Conservation (phyloP, 1,284 basidiomycete species). For the Microbotryum lychnidis-dioicae region DNA sequence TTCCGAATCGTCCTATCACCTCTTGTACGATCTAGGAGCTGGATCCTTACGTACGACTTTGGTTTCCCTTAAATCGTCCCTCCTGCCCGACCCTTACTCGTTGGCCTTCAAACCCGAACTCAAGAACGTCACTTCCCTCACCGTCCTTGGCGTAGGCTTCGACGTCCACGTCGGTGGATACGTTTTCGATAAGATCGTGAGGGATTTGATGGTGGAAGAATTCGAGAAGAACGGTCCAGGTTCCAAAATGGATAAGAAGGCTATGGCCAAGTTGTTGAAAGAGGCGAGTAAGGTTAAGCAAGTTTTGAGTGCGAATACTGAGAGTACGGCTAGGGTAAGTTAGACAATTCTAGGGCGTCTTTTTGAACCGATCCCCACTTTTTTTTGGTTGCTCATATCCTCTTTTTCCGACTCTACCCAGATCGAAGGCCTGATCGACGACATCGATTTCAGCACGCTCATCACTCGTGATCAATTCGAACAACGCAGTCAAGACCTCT, state of each 20-base stretch:
- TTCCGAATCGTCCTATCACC: slow-evolving; percentile 51
- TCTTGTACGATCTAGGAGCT: slow-evolving; percentile 91
- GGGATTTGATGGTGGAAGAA: slow-evolving; percentile 63
- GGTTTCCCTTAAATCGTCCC: slow-evolving; percentile 62
- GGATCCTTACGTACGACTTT: slow-evolving; percentile 79
- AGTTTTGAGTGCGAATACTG: slow-evolving; percentile 85
- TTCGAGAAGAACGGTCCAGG: slow-evolving; percentile 54
- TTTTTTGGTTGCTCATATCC: neutral
- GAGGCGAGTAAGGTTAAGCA: slow-evolving; percentile 87
- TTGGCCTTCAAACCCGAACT: slow-evolving; percentile 37
- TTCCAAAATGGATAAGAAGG: slow-evolving; percentile 56
- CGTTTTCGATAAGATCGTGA: slow-evolving; percentile 71
- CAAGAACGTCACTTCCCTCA: slow-evolving; percentile 62
- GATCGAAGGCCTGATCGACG: slow-evolving; percentile 81
- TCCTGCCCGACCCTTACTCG: slow-evolving; percentile 36
- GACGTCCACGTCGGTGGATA: slow-evolving; percentile 70
- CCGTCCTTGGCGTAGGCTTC: slow-evolving; percentile 69
- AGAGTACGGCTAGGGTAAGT: slow-evolving; percentile 61
- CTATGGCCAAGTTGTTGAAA: slow-evolving; percentile 87
- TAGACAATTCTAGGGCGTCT: slow-evolving; percentile 5
- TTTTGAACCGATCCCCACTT: neutral
- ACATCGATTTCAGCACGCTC: slow-evolving; percentile 79
- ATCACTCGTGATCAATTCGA: slow-evolving; percentile 74
- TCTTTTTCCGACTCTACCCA: slow-evolving; percentile 36
- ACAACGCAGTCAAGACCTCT: slow-evolving; percentile 49